Evolutionary conservation across 306 rosid genomes (phyloP).

Genomic region (Cucurbita pepo): DNA sequence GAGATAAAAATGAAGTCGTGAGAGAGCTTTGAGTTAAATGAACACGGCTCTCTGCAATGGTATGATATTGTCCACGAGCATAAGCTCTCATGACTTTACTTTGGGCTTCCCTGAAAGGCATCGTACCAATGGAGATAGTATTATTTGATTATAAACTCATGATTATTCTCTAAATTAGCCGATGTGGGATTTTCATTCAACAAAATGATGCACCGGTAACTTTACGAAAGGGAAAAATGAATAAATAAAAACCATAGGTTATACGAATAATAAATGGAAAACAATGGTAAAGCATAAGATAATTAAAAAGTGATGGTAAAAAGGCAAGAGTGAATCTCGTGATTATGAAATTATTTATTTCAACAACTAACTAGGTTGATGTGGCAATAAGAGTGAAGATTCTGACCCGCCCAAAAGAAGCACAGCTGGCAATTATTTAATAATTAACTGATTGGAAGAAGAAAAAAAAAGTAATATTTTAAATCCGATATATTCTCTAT

Average conservation of each 20-base stretch:
- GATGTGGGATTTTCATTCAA: no score
- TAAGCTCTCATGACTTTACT: no score
- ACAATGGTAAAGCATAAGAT: not conserved
- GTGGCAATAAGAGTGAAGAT: not conserved
- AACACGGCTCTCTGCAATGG: no score
- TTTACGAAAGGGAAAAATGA: not conserved
- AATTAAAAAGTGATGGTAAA: not conserved
- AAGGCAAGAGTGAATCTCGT: not conserved
- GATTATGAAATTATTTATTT: not conserved
- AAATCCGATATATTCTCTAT: conserved; percentile 6
- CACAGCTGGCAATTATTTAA: conserved; percentile 1
- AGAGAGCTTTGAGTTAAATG: no score
- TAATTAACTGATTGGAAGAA: not conserved
- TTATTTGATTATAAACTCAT: no score
- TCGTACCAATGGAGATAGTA: no score
- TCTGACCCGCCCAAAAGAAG: not conserved
- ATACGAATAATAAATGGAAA: not conserved
- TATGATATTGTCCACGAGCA: no score
- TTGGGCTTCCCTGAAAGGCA: no score
- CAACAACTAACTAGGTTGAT: not conserved
- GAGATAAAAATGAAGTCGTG: no score
- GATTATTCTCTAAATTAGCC: no score
- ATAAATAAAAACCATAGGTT: not conserved
- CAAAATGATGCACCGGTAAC: not conserved
- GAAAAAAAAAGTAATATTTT: not conserved